Conservation (phyloP, 2,329 filamentous ascomycete genomes). For the Fusarium newnesense region DNA sequence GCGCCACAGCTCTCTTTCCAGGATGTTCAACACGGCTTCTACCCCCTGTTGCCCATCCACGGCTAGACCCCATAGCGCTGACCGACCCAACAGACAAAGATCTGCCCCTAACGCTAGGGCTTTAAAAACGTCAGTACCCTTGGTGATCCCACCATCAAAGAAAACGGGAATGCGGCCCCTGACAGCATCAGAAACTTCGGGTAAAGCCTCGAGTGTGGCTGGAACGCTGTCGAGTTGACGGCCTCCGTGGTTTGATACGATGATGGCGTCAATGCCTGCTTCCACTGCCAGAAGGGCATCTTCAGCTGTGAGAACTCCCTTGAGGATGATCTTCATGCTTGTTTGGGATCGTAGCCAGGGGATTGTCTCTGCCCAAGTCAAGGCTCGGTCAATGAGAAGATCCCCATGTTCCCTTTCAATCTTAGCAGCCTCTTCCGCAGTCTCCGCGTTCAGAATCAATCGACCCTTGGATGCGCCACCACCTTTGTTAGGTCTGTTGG, state of each 20-base stretch:
- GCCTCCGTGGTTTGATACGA: not conserved
- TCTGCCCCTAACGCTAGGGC: not conserved
- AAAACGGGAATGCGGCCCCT: not conserved
- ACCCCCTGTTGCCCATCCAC: not conserved
- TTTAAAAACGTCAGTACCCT: not conserved
- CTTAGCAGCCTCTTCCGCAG: not conserved
- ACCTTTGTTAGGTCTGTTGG: not conserved
- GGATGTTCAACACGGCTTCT: too few relatives aligned
- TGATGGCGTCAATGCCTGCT: not conserved
- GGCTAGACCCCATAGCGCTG: not conserved
- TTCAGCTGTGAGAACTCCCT: not conserved
- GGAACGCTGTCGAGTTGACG: not conserved
- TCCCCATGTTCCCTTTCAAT: not conserved
- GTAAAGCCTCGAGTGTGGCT: not conserved
- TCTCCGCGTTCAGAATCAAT: not conserved
- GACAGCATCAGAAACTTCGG: not conserved
- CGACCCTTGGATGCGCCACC: not conserved
- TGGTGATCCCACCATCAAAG: not conserved
- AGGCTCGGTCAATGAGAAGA: fast-evolving
- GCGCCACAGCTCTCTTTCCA: not conserved
- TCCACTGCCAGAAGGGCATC: not conserved
- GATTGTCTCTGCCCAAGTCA: not conserved
- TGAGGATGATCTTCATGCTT: not conserved
- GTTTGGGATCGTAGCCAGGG: not conserved
- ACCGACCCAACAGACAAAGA: not conserved